phyloP scores from a whole-genome alignment of 2,329 filamentous ascomycete species.

The Aaosphaeria arxii region DNA sequence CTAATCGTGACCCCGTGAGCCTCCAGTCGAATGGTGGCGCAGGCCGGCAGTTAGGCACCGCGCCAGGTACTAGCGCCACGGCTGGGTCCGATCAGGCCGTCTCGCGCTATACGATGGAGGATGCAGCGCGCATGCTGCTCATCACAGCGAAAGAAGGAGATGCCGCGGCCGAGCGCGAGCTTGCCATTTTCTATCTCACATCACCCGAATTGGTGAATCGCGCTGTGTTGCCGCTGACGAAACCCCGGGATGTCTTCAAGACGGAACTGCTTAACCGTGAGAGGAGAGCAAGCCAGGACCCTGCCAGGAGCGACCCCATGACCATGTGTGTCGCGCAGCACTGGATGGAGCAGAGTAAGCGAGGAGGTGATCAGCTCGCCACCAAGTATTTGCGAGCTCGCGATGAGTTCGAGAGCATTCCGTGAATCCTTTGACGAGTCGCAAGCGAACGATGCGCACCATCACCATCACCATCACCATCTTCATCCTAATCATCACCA shows the following conservation, averaged over 20 bases:
- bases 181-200: conserved; percentile 89
- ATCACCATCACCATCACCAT: no score
- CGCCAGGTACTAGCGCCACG: conserved; percentile 6
- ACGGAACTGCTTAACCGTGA: conserved; percentile 72
- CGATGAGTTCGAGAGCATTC: conserved; percentile 60
- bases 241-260: conserved; percentile 86
- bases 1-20: conserved; percentile 51
- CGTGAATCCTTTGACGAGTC: conserved; percentile 24
- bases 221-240: conserved; percentile 78
- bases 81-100: conserved; percentile 36
- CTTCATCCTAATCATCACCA: no score
- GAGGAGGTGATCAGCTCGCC: conserved; percentile 82
- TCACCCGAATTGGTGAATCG: conserved; percentile 80
- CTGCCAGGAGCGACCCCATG: conserved; percentile 71
- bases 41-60: conserved; percentile 13
- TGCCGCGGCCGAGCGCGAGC: conserved; percentile 83
- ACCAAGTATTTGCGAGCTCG: conserved; percentile 75
- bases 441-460: neutral
- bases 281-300: conserved; percentile 54
- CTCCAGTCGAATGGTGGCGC: conserved; percentile 22
- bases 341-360: conserved; percentile 91
- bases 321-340: conserved; percentile 94
- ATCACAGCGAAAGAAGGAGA: conserved; percentile 93
- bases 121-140: conserved; percentile 85
- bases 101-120: conserved; percentile 67